Percentiles rank a stretch among this genome's conserved stretches.
Evolutionary conservation across 2,329 filamentous ascomycete species (phyloP).

Genomic region (Claviceps lovelessii): DNA sequence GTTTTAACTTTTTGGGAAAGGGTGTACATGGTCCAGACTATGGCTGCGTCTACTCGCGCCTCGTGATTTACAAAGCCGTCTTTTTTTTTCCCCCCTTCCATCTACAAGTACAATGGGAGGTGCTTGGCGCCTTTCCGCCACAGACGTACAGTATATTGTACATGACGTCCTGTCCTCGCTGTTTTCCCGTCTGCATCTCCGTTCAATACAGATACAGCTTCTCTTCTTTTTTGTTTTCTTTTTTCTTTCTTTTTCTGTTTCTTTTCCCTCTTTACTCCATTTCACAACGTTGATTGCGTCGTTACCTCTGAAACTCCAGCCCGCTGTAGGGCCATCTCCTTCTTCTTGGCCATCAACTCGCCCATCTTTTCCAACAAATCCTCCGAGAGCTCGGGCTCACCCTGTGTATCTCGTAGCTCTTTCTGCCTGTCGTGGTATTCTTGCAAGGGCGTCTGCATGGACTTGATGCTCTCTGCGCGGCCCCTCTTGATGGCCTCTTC

Average conservation of each 20-base stretch:
- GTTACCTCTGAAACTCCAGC: slow-evolving; percentile 22
- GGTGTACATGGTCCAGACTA: neutral
- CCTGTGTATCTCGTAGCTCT: slow-evolving; percentile 34
- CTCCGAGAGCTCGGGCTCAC: slow-evolving; percentile 40
- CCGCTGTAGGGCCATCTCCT: slow-evolving; percentile 25
- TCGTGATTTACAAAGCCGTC: neutral
- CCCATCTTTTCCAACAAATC: slow-evolving; percentile 50
- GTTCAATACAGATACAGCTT: neutral
- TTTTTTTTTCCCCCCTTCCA: neutral
- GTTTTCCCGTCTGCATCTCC: neutral
- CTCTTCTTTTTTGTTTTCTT: neutral
- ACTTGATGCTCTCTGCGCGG: slow-evolving; percentile 14
- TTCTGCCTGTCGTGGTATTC: slow-evolving; percentile 44
- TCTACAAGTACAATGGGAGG: neutral
- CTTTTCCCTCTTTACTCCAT: neutral
- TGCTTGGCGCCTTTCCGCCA: neutral
- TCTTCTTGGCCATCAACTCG: slow-evolving; percentile 43
- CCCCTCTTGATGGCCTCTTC: slow-evolving; percentile 36
- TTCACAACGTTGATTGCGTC: slow-evolving; percentile 1
- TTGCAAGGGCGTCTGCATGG: slow-evolving; percentile 42
- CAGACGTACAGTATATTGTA: neutral
- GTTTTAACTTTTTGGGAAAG: no score
- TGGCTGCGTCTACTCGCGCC: neutral
- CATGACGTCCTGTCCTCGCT: neutral
- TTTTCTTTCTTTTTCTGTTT: neutral